Conservation (phyloP, 2,329 filamentous ascomycete genomes). For the Neonectria ditissima region DNA sequence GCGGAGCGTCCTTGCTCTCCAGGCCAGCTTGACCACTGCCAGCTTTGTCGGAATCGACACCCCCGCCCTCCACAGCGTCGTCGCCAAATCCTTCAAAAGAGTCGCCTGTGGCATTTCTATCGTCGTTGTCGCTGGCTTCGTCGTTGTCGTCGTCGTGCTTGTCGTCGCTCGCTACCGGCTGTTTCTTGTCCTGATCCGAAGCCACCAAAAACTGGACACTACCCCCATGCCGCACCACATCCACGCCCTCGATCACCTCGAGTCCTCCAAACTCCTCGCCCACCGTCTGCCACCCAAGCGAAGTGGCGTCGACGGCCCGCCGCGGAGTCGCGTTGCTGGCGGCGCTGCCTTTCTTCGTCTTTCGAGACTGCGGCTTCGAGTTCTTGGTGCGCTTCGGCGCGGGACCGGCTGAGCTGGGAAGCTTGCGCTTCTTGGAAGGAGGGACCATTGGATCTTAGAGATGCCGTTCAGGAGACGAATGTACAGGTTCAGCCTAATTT, state of each 20-base stretch:
- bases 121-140: conserved; percentile 29
- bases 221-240: conserved; percentile 77
- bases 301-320: conserved; percentile 57
- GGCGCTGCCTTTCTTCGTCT: conserved; percentile 47
- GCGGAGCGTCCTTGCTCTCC: conserved; percentile 46
- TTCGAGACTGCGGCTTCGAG: conserved; percentile 34
- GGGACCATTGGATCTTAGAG: conserved; percentile 46
- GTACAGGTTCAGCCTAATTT: not conserved
- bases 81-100: conserved; percentile 77
- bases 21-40: conserved; percentile 47
- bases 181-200: conserved; percentile 35
- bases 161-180: conserved; percentile 46
- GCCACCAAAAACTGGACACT: conserved; percentile 67
- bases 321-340: conserved; percentile 38
- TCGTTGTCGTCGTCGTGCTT: conserved; percentile 49
- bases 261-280: conserved; percentile 94
- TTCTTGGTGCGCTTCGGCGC: conserved; percentile 53
- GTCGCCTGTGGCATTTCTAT: conserved; percentile 56
- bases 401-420: conserved; percentile 48
- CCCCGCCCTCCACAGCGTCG: conserved; percentile 48
- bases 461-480: conserved; percentile 23
- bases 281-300: conserved; percentile 76
- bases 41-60: conserved; percentile 50
- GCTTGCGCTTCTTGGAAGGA: conserved; percentile 55
- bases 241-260: conserved; percentile 91